Percentiles rank a stretch among this genome's conserved stretches.
phyloP scores from a whole-genome alignment of 768 basidiomycete species.

The Gloeopeniophorella convolvens region DNA sequence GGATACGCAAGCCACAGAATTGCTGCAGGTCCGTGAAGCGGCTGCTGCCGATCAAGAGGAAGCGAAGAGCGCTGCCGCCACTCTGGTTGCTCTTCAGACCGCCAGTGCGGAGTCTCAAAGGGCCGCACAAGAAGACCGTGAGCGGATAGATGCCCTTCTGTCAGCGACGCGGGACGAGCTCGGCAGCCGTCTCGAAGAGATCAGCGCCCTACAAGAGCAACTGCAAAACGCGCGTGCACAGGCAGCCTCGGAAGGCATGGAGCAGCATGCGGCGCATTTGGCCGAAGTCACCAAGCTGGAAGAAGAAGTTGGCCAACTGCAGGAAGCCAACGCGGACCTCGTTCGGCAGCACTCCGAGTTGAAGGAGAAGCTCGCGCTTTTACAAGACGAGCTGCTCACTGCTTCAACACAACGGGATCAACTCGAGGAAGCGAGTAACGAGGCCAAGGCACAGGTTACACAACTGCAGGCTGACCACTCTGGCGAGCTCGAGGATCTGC shows the following conservation, averaged over 20 bases:
- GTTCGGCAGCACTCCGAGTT: slow-evolving; percentile 5
- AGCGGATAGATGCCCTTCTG: slow-evolving; percentile 13
- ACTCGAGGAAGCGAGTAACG: slow-evolving; percentile 3
- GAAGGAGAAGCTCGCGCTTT: slow-evolving; percentile 20
- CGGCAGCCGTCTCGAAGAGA: slow-evolving; percentile 5
- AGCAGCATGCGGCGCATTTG: neutral
- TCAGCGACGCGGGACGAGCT: slow-evolving; percentile 11
- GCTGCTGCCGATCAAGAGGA: slow-evolving; percentile 3
- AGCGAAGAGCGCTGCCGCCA: slow-evolving; percentile 1
- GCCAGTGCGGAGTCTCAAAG: neutral
- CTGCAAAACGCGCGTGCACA: slow-evolving; percentile 11
- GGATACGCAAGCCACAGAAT: slow-evolving; percentile 1
- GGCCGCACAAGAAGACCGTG: slow-evolving; percentile 1
- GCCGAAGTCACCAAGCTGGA: slow-evolving; percentile 19
- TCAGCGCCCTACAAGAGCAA: slow-evolving; percentile 10
- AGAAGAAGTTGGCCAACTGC: slow-evolving; percentile 14
- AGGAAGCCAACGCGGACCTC: slow-evolving; percentile 18
- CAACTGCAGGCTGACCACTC: slow-evolving; percentile 12
- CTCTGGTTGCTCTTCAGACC: slow-evolving; percentile 10
- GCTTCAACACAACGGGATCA: slow-evolving; percentile 10
- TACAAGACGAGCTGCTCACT: slow-evolving; percentile 21
- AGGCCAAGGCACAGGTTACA: slow-evolving; percentile 7
- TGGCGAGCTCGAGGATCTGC: slow-evolving; percentile 21
- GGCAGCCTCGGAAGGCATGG: slow-evolving; percentile 2
- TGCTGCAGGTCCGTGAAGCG: neutral